Evolutionary conservation across 192 early-diverging fungal genomes (phyloP).

Genomic region (Martensiomyces pterosporus): DNA sequence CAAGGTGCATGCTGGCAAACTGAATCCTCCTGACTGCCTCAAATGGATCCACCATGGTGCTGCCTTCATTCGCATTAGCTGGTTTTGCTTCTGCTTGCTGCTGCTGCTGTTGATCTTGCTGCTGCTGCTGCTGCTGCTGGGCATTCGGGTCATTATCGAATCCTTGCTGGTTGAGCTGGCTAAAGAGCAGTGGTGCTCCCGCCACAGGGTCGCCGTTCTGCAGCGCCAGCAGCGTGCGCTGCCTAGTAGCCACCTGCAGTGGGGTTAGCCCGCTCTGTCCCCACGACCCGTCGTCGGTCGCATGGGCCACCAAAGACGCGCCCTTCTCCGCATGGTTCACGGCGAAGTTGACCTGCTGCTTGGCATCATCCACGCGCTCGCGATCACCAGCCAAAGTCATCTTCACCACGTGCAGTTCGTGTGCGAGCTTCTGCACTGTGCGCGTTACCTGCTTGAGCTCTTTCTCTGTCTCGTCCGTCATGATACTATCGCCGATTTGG

Average conservation of each 20-base stretch:
- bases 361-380: slow-evolving; percentile 27
- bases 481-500: slow-evolving; percentile 37
- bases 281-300: slow-evolving; percentile 36
- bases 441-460: slow-evolving; percentile 7
- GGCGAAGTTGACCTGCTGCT: slow-evolving; percentile 21
- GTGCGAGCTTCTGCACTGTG: slow-evolving; percentile 16
- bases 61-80: neutral
- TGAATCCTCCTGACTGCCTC: slow-evolving; percentile 40
- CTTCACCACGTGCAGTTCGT: slow-evolving; percentile 27
- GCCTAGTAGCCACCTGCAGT: slow-evolving; percentile 31
- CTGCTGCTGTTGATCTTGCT: neutral
- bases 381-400: slow-evolving; percentile 34
- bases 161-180: neutral
- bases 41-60: slow-evolving; percentile 7
- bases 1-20: slow-evolving; percentile 32
- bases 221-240: slow-evolving; percentile 23
- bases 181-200: slow-evolving; percentile 7
- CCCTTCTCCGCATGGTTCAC: slow-evolving; percentile 42
- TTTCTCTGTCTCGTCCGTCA: slow-evolving; percentile 27
- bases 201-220: slow-evolving; percentile 5
- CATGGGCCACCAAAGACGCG: slow-evolving; percentile 34
- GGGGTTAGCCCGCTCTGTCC: slow-evolving; percentile 31
- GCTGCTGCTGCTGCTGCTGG: neutral
- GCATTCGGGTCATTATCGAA: neutral
- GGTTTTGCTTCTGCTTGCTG: neutral